phyloP scores from a whole-genome alignment of 176 grass and related monocot genomes.

The Luzula sylvatica region DNA sequence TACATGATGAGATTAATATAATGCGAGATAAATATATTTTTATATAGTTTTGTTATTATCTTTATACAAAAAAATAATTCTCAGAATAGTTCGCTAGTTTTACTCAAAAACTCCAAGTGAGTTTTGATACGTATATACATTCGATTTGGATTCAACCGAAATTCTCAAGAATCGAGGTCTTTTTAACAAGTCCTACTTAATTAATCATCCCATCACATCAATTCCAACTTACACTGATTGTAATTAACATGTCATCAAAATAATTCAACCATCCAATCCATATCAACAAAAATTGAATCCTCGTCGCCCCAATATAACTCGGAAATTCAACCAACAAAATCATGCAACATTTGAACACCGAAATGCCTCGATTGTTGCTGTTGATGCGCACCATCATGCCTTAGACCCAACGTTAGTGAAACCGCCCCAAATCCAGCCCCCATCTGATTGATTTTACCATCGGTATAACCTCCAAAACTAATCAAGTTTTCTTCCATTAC shows the following conservation, averaged over 20 bases:
- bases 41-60: too few relatives aligned
- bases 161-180: too few relatives aligned
- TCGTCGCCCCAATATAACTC: background rate
- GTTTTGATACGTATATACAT: too few relatives aligned
- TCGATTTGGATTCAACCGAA: too few relatives aligned
- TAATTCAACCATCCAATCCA: background rate
- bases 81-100: too few relatives aligned
- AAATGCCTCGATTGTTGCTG: constrained; percentile 29
- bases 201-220: constrained; percentile 1
- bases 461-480: constrained; percentile 28
- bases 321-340: constrained; percentile 26
- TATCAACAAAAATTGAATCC: background rate
- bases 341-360: constrained; percentile 28
- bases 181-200: constrained; percentile 1
- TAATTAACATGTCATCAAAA: constrained; percentile 5
- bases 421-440: constrained; percentile 32
- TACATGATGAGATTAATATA: too few relatives aligned
- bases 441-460: constrained; percentile 17
- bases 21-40: too few relatives aligned
- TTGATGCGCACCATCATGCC: constrained; percentile 31
- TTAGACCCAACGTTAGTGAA: constrained; percentile 38
- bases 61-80: too few relatives aligned
- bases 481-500: constrained; percentile 23
- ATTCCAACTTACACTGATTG: background rate
- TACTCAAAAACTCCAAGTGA: too few relatives aligned